These are phyloP conservation scores for Cardamine chenopodiifolia DNA, from an alignment of 345 rosid genomes.

Conservation along the genomic window DNA sequence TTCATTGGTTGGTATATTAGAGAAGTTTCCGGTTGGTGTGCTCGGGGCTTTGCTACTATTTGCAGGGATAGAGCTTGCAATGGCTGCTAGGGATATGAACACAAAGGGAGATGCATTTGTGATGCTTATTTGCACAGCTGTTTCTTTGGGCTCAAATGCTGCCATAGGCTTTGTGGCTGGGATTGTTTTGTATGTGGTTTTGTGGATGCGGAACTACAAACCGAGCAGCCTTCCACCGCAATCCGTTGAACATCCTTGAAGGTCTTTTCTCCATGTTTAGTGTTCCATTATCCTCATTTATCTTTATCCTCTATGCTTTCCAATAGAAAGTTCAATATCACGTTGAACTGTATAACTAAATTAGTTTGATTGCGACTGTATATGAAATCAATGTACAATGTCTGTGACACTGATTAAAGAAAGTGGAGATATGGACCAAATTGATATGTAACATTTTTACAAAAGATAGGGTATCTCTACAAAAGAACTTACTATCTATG, in stretches of 20 bases:
- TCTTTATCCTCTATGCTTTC: background rate
- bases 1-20: conserved; percentile 63
- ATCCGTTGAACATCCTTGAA: conserved; percentile 27
- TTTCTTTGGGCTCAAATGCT: conserved; percentile 73
- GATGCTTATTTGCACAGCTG: conserved; percentile 69
- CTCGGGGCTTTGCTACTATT: conserved; percentile 70
- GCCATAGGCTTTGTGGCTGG: conserved; percentile 87
- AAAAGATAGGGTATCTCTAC: too few relatives aligned
- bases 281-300: background rate
- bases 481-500: background rate
- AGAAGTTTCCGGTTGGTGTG: conserved; percentile 76
- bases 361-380: background rate
- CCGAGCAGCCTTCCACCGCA: conserved; percentile 5
- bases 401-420: background rate
- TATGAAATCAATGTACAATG: background rate
- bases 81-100: conserved; percentile 78
- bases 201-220: conserved; percentile 50
- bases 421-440: background rate
- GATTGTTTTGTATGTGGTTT: conserved; percentile 52
- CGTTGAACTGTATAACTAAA: conserved; percentile 13
- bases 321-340: conserved; percentile 12
- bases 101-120: conserved; percentile 76
- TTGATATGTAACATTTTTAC: too few relatives aligned
- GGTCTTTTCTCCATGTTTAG: background rate
- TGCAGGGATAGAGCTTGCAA: conserved; percentile 82